Evolutionary conservation across 1,139 yeast species (phyloP).

Genomic region (Entelexis sorbosivorans): DNA sequence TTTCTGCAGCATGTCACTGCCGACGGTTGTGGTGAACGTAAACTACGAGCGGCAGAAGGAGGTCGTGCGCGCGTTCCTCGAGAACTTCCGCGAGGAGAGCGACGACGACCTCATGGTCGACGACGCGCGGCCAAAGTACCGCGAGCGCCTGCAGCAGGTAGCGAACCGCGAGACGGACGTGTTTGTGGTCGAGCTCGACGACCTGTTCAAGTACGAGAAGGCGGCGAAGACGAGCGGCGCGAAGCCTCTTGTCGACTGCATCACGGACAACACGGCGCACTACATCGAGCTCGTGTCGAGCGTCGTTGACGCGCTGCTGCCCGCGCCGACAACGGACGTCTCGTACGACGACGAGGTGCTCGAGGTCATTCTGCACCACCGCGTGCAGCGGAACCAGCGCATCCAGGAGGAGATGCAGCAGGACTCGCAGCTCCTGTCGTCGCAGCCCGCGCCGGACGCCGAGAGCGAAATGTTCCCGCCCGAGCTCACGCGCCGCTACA

Average conservation of each 20-base stretch:
- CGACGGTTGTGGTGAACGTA: slow-evolving; percentile 41
- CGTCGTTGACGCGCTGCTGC: slow-evolving; percentile 72
- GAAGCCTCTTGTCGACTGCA: slow-evolving; percentile 42
- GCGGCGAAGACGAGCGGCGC: slow-evolving; percentile 16
- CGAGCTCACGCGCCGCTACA: slow-evolving; percentile 74
- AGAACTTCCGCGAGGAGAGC: slow-evolving; percentile 7
- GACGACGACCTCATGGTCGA: slow-evolving; percentile 21
- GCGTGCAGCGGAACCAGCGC: slow-evolving; percentile 70
- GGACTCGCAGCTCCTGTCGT: slow-evolving; percentile 5
- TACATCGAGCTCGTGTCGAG: slow-evolving; percentile 66
- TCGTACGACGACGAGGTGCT: slow-evolving; percentile 79
- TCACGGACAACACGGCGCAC: slow-evolving; percentile 63
- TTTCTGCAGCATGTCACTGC: slow-evolving; percentile 28
- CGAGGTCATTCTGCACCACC: slow-evolving; percentile 84
- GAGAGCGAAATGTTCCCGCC: slow-evolving; percentile 57
- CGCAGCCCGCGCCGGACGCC: slow-evolving; percentile 4
- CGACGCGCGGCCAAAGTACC: slow-evolving; percentile 54
- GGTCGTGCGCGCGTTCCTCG: slow-evolving; percentile 38
- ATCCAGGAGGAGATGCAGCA: slow-evolving; percentile 44
- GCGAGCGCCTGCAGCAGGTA: slow-evolving; percentile 60
- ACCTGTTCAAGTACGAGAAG: slow-evolving; percentile 56
- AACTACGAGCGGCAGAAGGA: slow-evolving; percentile 36
- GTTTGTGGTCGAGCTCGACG: slow-evolving; percentile 70
- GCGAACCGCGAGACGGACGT: slow-evolving; percentile 73
- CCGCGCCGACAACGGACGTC: slow-evolving; percentile 66